Evolutionary conservation across 2,329 filamentous ascomycete species (phyloP).

Genomic region (Emmonsia crescens): DNA sequence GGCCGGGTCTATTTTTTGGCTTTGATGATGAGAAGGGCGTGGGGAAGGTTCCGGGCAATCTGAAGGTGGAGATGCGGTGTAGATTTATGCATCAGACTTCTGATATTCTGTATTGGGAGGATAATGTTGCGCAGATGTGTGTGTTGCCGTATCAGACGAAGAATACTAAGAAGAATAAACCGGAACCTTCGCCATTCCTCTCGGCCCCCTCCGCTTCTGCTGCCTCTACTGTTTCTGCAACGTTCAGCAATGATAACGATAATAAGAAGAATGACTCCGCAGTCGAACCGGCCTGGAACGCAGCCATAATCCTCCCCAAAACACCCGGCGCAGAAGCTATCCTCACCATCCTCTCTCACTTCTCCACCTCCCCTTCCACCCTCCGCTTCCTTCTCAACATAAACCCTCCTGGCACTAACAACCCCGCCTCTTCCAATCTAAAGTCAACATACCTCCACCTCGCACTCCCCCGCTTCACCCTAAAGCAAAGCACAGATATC

Average conservation of each 20-base stretch:
- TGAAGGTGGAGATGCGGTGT: not conserved
- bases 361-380: not conserved
- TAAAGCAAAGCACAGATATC: conserved; percentile 1
- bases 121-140: conserved; percentile 6
- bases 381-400: conserved; percentile 2
- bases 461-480: conserved; percentile 6
- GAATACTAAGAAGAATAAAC: not conserved
- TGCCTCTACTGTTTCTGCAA: not conserved
- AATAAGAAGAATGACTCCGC: no score
- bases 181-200: not conserved
- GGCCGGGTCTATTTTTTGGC: not conserved
- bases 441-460: conserved; percentile 2
- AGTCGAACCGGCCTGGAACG: conserved; percentile 1
- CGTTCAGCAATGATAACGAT: not conserved
- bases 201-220: not conserved
- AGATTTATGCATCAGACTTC: conserved; percentile 1
- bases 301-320: conserved; percentile 8
- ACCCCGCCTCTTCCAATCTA: not conserved
- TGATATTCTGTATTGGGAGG: conserved; percentile 5
- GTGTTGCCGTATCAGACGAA: conserved; percentile 3
- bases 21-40: not conserved
- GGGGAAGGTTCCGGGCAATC: not conserved
- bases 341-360: conserved; percentile 1
- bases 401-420: not conserved
- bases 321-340: not conserved